Conservation (phyloP, 495 filamentous ascomycete genomes). For the Hamigera avellanea region DNA sequence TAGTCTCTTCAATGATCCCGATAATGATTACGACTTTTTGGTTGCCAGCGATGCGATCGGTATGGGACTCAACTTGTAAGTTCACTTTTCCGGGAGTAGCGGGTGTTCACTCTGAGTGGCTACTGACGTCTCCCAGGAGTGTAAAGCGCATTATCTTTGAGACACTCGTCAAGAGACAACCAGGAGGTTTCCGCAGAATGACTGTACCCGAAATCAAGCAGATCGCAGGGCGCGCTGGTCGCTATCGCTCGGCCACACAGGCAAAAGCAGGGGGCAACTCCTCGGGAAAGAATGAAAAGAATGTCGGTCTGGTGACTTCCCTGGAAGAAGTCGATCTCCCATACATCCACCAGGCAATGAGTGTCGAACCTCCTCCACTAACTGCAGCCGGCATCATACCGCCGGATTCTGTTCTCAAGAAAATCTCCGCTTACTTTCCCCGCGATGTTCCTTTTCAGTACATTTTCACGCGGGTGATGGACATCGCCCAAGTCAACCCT, state of each 20-base stretch:
- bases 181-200: constrained; percentile 36
- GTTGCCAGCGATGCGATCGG: constrained; percentile 95
- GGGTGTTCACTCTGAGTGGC: not conserved
- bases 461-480: constrained; percentile 58
- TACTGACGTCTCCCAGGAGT: constrained; percentile 35
- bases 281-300: constrained; percentile 11
- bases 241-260: constrained; percentile 63
- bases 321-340: constrained; percentile 59
- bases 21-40: constrained; percentile 90
- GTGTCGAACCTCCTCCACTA: constrained; percentile 50
- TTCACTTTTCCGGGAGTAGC: constrained; percentile 4
- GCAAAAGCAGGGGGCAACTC: constrained; percentile 8
- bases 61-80: constrained; percentile 88
- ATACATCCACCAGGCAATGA: constrained; percentile 50
- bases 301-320: constrained; percentile 68
- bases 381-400: constrained; percentile 66
- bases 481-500: constrained; percentile 45
- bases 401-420: constrained; percentile 48
- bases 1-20: constrained; percentile 79
- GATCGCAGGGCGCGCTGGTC: constrained; percentile 87
- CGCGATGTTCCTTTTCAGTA: constrained; percentile 63
- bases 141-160: constrained; percentile 89
- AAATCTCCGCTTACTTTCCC: constrained; percentile 69
- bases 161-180: constrained; percentile 54
- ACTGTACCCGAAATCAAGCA: constrained; percentile 77